Percentiles rank a stretch among this genome's conserved stretches.
These are phyloP conservation scores for Solanum hybrid DNA, from an alignment of 305 asterid genomes.

Conservation along the genomic window DNA sequence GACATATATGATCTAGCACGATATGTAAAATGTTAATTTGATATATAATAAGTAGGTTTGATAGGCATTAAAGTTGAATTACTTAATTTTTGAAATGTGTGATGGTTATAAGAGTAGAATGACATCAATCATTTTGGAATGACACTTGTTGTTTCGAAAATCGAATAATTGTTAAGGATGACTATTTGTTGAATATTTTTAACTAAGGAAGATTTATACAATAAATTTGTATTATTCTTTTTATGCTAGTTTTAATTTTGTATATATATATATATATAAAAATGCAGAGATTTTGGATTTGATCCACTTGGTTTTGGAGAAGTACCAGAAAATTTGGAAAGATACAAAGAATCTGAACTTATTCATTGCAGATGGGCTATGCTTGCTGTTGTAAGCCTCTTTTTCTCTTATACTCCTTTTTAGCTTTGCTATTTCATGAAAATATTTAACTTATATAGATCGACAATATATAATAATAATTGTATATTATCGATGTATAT, in stretches of 20 bases:
- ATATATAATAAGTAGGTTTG: background rate
- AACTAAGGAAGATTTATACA: background rate
- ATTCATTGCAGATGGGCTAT: constrained; percentile 97
- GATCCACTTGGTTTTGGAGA: constrained; percentile 87
- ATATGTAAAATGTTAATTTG: background rate
- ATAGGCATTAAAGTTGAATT: background rate
- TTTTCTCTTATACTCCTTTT: background rate
- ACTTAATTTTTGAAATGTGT: background rate
- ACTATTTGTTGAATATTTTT: background rate
- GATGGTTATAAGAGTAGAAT: background rate
- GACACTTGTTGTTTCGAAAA: background rate
- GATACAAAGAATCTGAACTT: constrained; percentile 88
- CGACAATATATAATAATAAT: background rate
- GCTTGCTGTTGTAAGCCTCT: constrained; percentile 73
- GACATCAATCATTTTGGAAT: background rate
- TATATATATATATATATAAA: background rate
- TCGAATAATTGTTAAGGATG: background rate
- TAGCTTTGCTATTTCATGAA: background rate
- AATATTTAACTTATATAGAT: background rate
- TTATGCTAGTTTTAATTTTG: background rate
- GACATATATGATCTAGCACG: background rate
- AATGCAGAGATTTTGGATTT: constrained; percentile 76
- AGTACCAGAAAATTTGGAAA: constrained; percentile 80
- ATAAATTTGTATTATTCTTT: background rate
- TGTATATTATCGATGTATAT: background rate